A percentile compares a stretch with the other conserved stretches of the same genome.
phyloP scores from a whole-genome alignment of 345 rosid species.

The Hibiscus trionum region DNA sequence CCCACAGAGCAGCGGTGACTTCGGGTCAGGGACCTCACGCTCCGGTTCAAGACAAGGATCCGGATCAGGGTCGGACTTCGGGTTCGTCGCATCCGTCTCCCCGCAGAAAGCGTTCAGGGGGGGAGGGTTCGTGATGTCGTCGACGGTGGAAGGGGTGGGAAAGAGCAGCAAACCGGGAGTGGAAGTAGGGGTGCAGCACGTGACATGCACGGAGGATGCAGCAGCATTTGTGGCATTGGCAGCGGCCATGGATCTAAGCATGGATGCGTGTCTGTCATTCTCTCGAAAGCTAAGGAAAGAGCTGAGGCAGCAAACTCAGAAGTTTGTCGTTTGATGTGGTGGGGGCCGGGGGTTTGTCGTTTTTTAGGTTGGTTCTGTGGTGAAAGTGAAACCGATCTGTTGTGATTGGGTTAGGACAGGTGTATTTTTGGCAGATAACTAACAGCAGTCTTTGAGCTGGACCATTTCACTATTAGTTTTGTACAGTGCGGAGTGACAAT shows the following conservation, averaged over 20 bases:
- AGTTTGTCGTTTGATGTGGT: conserved; percentile 43
- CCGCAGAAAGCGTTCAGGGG: conserved; percentile 7
- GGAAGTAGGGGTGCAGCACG: conserved; percentile 84
- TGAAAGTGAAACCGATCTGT: no score
- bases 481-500: background rate
- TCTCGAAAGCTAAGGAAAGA: conserved; percentile 80
- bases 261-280: conserved; percentile 82
- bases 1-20: conserved; percentile 79
- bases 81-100: background rate
- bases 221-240: conserved; percentile 89
- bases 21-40: conserved; percentile 50
- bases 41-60: conserved; percentile 48
- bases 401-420: no score
- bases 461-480: background rate
- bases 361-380: conserved; percentile 15
- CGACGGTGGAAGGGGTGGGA: conserved; percentile 57
- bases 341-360: conserved; percentile 29
- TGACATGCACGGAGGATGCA: conserved; percentile 96
- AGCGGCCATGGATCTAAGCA: conserved; percentile 94
- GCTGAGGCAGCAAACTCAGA: conserved; percentile 56
- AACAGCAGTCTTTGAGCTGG: background rate
- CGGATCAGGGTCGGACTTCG: conserved; percentile 66
- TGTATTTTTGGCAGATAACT: background rate
- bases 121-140: conserved; percentile 84
- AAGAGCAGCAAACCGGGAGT: conserved; percentile 55